phyloP scores from a whole-genome alignment of 148 eudicot species.

The Linanthus parryae region DNA sequence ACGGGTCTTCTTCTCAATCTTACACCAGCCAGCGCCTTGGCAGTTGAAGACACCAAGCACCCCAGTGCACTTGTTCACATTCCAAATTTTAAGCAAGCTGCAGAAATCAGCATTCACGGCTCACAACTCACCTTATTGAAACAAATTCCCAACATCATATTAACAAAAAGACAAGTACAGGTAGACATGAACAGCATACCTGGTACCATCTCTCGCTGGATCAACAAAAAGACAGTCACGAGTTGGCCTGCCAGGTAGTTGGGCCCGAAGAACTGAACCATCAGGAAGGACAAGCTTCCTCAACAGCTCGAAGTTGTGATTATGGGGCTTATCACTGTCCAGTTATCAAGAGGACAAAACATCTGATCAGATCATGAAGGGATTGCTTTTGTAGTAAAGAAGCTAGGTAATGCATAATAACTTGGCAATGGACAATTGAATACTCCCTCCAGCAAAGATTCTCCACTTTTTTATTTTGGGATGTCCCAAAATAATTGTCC shows the following conservation, averaged over 20 bases:
- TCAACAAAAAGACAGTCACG: conserved; percentile 80
- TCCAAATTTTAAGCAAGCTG: conserved; percentile 94
- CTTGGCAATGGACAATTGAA: too few relatives aligned
- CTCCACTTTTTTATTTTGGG: too few relatives aligned
- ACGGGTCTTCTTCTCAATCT: conserved; percentile 62
- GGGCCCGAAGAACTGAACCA: conserved; percentile 86
- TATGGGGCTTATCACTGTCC: conserved; percentile 81
- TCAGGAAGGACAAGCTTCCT: conserved; percentile 90
- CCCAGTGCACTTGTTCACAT: conserved; percentile 76
- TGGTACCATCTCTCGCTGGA: conserved; percentile 89
- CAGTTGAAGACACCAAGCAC: conserved; percentile 94
- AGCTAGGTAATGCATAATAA: too few relatives aligned
- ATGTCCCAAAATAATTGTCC: too few relatives aligned
- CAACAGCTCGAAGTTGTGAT: conserved; percentile 81
- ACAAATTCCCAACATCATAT: background rate
- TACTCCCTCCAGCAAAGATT: too few relatives aligned
- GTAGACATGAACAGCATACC: conserved; percentile 27
- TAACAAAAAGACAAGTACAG: background rate
- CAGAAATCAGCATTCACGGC: conserved; percentile 2
- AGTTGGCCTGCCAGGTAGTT: conserved; percentile 84
- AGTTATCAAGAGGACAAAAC: too few relatives aligned
- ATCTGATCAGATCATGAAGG: too few relatives aligned
- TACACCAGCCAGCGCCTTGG: conserved; percentile 99
- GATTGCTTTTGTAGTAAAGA: too few relatives aligned
- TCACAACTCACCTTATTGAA: background rate